These are phyloP conservation scores for Penicillium psychrosexuale DNA, from an alignment of 2,329 filamentous ascomycete genomes.

Conservation along the genomic window DNA sequence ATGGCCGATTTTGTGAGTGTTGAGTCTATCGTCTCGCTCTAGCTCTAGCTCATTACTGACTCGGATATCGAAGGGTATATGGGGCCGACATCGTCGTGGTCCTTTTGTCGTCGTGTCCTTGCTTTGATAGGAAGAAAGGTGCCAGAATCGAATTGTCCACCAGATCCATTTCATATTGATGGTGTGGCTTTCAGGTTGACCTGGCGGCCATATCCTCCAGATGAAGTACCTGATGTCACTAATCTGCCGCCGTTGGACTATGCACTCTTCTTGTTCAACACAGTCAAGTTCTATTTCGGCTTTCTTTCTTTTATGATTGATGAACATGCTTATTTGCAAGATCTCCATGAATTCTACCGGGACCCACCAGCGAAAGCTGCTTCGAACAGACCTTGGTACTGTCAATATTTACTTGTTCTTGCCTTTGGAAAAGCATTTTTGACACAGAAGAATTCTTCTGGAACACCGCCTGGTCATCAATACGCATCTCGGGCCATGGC, in stretches of 20 bases:
- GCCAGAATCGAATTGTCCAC: constrained; percentile 31
- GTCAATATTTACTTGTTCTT: constrained; percentile 54
- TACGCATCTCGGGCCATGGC: constrained; percentile 43
- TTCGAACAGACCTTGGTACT: constrained; percentile 47
- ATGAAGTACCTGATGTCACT: constrained; percentile 31
- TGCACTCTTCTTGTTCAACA: constrained; percentile 54
- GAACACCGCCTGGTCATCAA: constrained; percentile 37
- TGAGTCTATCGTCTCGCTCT: background rate
- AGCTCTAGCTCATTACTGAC: background rate
- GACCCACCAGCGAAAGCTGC: constrained; percentile 28
- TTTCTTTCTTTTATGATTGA: constrained; percentile 57
- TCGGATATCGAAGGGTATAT: constrained; percentile 29
- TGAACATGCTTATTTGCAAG: constrained; percentile 43
- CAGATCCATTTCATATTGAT: constrained; percentile 35
- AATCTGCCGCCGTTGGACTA: constrained; percentile 53
- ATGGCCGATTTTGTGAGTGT: constrained; percentile 32
- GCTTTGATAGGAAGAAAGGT: constrained; percentile 33
- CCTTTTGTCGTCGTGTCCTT: constrained; percentile 36
- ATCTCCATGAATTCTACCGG: constrained; percentile 44
- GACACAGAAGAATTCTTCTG: constrained; percentile 31
- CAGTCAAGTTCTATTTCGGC: constrained; percentile 56
- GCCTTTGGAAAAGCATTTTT: constrained; percentile 57
- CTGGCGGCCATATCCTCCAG: constrained; percentile 27
- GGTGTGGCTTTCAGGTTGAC: constrained; percentile 31
- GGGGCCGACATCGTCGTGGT: constrained; percentile 39